Percentiles rank a stretch among this genome's conserved stretches.
These are phyloP conservation scores for Kuraishia molischiana DNA, from an alignment of 805 yeast species.

Conservation along the genomic window DNA sequence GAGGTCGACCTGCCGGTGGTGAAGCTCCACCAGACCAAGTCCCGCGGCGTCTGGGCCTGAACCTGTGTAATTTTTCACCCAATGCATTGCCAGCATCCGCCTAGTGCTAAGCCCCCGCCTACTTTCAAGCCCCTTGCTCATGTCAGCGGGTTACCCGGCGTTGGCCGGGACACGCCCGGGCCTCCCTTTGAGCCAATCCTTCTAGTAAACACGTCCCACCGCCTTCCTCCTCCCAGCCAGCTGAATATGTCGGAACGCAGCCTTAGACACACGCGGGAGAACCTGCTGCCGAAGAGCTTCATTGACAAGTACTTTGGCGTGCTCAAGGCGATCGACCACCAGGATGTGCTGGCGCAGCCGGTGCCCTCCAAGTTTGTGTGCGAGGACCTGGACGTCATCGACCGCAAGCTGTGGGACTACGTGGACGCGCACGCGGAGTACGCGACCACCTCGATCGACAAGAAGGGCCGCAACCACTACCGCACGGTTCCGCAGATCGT, in stretches of 20 bases:
- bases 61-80: background rate
- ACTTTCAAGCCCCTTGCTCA: too few species aligned
- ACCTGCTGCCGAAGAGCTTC: background rate
- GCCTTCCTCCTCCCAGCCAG: background rate
- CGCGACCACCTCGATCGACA: conserved; percentile 30
- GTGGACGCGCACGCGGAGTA: conserved; percentile 10
- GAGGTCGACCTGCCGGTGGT: conserved; percentile 90
- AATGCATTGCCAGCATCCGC: too few species aligned
- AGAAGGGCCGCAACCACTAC: conserved; percentile 30
- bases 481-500: conserved; percentile 42
- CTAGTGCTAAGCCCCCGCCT: too few species aligned
- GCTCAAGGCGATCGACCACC: conserved; percentile 10
- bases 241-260: background rate
- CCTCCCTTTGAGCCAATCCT: too few species aligned
- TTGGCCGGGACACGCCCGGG: too few species aligned
- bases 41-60: conserved; percentile 59
- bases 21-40: conserved; percentile 63
- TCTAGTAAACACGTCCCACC: too few species aligned
- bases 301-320: conserved; percentile 9
- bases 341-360: background rate
- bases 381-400: background rate
- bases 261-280: background rate
- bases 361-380: background rate
- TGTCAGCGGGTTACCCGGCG: too few species aligned
- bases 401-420: background rate